These are phyloP conservation scores for Neofusicoccum kwambonambiense DNA, from an alignment of 2,329 filamentous ascomycete species.

Conservation along the genomic window DNA sequence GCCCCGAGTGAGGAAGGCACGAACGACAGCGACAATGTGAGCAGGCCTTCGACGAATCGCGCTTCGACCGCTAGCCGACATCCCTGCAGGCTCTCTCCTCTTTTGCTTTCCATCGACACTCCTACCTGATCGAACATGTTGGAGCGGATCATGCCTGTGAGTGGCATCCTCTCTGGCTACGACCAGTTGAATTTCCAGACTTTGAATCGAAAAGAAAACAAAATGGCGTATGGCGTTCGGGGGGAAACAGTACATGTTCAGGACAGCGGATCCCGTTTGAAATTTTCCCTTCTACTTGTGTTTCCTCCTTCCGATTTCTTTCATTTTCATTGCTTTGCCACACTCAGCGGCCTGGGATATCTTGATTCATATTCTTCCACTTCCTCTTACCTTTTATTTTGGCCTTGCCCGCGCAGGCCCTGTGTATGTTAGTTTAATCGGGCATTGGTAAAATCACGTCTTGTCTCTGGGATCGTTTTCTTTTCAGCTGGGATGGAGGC, in stretches of 20 bases:
- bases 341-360: too few species aligned
- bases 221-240: slow-evolving; percentile 5
- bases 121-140: not conserved
- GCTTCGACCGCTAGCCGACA: not conserved
- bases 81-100: not conserved
- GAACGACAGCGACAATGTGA: not conserved
- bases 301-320: not conserved
- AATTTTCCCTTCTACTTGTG: not conserved
- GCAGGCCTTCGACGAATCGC: not conserved
- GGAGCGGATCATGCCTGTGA: not conserved
- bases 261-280: not conserved
- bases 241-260: slow-evolving; percentile 7
- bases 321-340: not conserved
- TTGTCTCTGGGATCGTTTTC: not conserved
- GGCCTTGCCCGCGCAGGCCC: not conserved
- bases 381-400: not conserved
- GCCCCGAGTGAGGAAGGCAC: slow-evolving; percentile 60
- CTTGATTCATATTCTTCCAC: too few species aligned
- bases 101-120: not conserved
- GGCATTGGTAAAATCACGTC: slow-evolving; percentile 5
- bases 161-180: not conserved
- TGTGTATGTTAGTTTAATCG: slow-evolving; percentile 14
- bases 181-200: not conserved
- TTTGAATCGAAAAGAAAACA: not conserved
- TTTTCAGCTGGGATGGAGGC: not conserved